These are phyloP conservation scores for Kitagawia praeruptora DNA, from an alignment of 129 eudicot species.

Conservation along the genomic window DNA sequence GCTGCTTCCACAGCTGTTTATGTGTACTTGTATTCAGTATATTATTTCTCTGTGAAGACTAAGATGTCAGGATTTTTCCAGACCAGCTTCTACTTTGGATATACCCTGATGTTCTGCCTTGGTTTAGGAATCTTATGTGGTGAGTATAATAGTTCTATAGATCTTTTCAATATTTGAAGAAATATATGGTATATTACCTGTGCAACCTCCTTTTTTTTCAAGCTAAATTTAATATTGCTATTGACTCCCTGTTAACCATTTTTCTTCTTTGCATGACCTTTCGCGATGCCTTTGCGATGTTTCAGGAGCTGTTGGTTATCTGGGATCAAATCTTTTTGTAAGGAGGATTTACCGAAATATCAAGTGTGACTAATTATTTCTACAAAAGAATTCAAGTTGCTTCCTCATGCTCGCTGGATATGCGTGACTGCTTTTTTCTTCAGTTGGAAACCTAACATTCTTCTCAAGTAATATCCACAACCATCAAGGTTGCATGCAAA, in stretches of 20 bases:
- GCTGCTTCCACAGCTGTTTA: no score
- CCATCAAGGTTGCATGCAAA: neutral
- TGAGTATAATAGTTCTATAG: neutral
- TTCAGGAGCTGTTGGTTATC: constrained; percentile 8
- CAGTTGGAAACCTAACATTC: neutral
- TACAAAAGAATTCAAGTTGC: neutral
- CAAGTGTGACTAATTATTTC: constrained; percentile 1
- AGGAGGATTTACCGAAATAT: constrained; percentile 8
- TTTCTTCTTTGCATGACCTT: no score
- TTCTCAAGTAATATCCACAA: neutral
- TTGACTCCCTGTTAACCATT: neutral
- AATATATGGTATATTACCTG: neutral
- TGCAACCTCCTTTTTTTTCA: neutral
- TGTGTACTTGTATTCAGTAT: no score
- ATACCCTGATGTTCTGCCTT: no score
- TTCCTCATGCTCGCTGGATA: neutral
- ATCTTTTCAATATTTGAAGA: neutral
- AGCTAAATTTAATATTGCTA: neutral
- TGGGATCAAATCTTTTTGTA: constrained; percentile 6
- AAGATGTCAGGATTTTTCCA: no score
- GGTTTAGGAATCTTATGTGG: neutral
- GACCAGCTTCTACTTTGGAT: no score
- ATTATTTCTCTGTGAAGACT: no score
- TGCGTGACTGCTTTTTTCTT: neutral
- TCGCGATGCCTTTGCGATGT: neutral